Base-by-base conservation (phyloP, 2,329 filamentous ascomycete genomes). In the Pseudocercospora cruenta region DNA sequence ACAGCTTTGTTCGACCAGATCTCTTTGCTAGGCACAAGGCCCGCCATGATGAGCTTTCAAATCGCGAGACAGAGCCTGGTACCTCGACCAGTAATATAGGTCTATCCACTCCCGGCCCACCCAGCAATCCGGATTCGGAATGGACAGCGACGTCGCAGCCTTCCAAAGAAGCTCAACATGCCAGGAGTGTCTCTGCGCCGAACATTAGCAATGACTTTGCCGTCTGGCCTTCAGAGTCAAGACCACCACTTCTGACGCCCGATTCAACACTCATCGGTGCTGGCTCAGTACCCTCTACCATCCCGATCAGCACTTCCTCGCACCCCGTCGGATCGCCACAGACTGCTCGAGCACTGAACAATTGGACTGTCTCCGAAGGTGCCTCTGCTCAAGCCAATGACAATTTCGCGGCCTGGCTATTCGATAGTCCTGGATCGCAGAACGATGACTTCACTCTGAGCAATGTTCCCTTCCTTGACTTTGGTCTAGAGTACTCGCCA, bases 1-100 rank as follows among this genome's bases (percentile, higher is more conserved):
- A 93, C 60, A 91, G 91, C n/a, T 98, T 97, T 80, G 94, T 97
- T 64, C 88, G 94, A 70, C 91, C 94, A 70, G 94, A 98, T 78
- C 83, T 98, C 64, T 93, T 94, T 75, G 91, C 94, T 74, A 88
- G 80, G 67, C 81, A 82, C 74, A 81, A 80, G 69, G 78, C 79
- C 70, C 75, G 78, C 68, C 79, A 82, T 66, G 79, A 57, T 28
- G 61, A 71, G 14, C 24, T 62, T 24, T 28, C 33, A n/a, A 43
- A 39, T 21, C 53, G 24, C 8, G 91, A 96, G 82, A 90, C 92
- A 0, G 92, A 63, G 14, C 21, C 51, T 19, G 26, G 4, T 8
- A 19, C 16, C n/a, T 14, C 24, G 51, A 12, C 21, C 22, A 31
- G 26, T 12, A 55, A 31, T 24, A 24, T 28, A 24, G 49, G 49